phyloP scores from a whole-genome alignment of 2,329 filamentous ascomycete genomes.

The Fusarium chuoi region DNA sequence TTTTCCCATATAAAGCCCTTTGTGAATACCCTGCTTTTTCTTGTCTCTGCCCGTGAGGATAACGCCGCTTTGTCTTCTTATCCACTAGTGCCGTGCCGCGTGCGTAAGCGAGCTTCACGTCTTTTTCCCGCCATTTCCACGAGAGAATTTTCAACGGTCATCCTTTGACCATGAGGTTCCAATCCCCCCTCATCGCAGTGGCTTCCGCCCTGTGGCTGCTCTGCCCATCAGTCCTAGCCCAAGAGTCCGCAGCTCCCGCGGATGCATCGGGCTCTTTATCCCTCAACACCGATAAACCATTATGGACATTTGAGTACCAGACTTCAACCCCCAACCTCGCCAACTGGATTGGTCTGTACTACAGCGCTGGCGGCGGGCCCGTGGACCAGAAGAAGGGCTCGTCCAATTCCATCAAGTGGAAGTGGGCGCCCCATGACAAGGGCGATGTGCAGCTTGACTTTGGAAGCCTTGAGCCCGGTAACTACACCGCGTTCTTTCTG shows the following conservation, averaged over 20 bases:
- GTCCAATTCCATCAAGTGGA: constrained; percentile 48
- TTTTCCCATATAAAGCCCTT: constrained; percentile 6
- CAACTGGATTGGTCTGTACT: constrained; percentile 55
- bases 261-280: constrained; percentile 31
- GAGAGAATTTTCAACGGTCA: neutral
- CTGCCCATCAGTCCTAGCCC: constrained; percentile 15
- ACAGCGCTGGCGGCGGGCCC: constrained; percentile 48
- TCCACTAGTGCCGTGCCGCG: constrained; percentile 2
- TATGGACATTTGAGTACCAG: constrained; percentile 51
- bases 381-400: constrained; percentile 45
- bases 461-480: constrained; percentile 42
- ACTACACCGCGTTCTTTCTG: constrained; percentile 52
- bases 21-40: neutral
- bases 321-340: constrained; percentile 41
- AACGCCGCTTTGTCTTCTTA: neutral
- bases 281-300: constrained; percentile 20
- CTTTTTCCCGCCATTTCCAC: neutral
- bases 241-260: neutral
- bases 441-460: constrained; percentile 45
- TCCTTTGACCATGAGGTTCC: constrained; percentile 24
- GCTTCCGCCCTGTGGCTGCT: constrained; percentile 29
- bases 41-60: neutral
- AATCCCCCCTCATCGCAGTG: constrained; percentile 13
- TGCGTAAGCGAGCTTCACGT: constrained; percentile 1
- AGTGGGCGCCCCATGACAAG: constrained; percentile 43